Base-by-base conservation (phyloP, 345 rosid genomes). In the Citrus maxima region DNA sequence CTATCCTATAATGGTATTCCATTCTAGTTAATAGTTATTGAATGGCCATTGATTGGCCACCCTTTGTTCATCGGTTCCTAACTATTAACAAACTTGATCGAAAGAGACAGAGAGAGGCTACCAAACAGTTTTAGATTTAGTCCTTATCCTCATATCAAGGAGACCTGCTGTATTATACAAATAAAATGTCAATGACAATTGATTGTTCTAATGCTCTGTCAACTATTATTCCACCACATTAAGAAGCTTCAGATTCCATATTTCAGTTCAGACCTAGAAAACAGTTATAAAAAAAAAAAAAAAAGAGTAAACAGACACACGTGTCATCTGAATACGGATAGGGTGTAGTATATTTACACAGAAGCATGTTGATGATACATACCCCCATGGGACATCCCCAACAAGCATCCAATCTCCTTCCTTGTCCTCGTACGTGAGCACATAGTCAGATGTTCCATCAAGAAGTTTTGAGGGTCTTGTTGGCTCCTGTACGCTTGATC, bases 341-440 rank as follows among this genome's bases (percentile, higher is more conserved):
- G 32, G 25, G 32, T 13, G 30, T 10, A 19, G 4, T n/a, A 30
- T 13, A 32, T 42, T 64, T 49, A 64, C 65, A 49, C 21, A 65
- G 16, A 49, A 75, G 71, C 62, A 49, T 2, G 34, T 67, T 63
- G 37, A 79, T 38, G 51, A 73, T 72, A 83, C 85, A 60, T 89
- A 93, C 99, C 89, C 88, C 99, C 99, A 95, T 24, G 99, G 99
- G 64, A 93, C 96, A 85, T 95, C 99, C 37, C 99, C 99, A 73
- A 91, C 95, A 58, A 95, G 99, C 98, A 95, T 93, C 98, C 98
- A 93, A 84, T 95, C 99, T 69, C 98, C 99, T 1, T 95, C 99
- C 82, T 88, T 93, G 80, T 95, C 99, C 86, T 95, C 93, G n/a
- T 91, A 95, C 27, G 97, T 89, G 59, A 93, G 88, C 78, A 90